Percentiles rank a stretch among this genome's conserved stretches.
phyloP scores from a whole-genome alignment of 345 rosid genomes.

The Citrus unshiu region DNA sequence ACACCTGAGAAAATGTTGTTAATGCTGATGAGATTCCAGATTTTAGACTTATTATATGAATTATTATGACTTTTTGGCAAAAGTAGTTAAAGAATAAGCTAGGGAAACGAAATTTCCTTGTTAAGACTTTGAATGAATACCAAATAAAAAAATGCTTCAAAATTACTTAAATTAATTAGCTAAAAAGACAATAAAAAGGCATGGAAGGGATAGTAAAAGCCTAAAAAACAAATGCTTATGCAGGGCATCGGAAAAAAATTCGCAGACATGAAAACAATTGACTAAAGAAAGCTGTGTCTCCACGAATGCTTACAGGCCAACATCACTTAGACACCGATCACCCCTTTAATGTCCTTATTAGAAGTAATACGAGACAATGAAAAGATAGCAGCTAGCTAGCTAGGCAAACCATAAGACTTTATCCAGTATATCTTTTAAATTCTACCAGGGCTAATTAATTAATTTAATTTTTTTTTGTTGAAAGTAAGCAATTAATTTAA shows the following conservation, averaged over 20 bases:
- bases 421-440: background rate
- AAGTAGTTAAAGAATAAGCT: background rate
- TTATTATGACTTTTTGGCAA: background rate
- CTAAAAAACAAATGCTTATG: background rate
- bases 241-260: slow-evolving; percentile 5
- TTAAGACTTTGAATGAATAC: background rate
- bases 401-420: background rate
- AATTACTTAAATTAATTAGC: background rate
- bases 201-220: background rate
- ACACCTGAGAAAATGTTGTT: background rate
- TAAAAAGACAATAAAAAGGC: background rate
- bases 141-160: background rate
- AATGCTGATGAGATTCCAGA: background rate
- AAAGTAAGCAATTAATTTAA: no score
- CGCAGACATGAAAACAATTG: slow-evolving; percentile 35
- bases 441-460: no score
- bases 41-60: background rate
- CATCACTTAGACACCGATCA: slow-evolving; percentile 31
- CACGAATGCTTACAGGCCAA: slow-evolving; percentile 9
- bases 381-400: slow-evolving; percentile 8
- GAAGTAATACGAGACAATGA: slow-evolving; percentile 29
- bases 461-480: no score
- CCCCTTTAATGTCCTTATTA: slow-evolving; percentile 20
- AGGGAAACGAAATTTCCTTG: background rate
- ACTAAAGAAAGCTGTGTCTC: slow-evolving; percentile 22